Conservation (phyloP, 768 basidiomycete species). For the Roridomyces roridus region DNA sequence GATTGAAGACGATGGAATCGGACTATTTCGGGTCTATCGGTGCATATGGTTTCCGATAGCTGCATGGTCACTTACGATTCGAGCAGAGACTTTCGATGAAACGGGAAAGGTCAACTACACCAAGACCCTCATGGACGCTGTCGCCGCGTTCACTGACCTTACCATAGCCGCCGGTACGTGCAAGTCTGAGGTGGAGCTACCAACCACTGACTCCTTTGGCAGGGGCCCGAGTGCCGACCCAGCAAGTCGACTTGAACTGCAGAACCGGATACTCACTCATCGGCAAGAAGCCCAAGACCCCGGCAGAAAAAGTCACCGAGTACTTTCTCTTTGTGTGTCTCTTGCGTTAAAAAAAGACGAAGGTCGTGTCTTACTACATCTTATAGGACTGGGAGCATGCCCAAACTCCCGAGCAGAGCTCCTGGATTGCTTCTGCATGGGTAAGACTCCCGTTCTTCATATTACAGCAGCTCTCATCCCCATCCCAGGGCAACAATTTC, state of each 20-base stretch:
- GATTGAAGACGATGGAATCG: slow-evolving; percentile 52
- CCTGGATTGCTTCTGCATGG: slow-evolving; percentile 68
- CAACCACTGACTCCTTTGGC: too few relatives aligned
- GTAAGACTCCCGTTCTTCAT: slow-evolving; percentile 35
- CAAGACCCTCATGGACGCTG: slow-evolving; percentile 47
- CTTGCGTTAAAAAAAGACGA: background rate
- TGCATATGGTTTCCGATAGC: too few relatives aligned
- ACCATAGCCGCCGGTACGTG: slow-evolving; percentile 53
- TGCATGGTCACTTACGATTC: too few relatives aligned
- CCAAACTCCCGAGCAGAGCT: slow-evolving; percentile 67
- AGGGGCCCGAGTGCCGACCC: slow-evolving; percentile 48
- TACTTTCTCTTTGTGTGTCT: slow-evolving; percentile 41
- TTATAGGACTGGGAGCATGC: slow-evolving; percentile 56
- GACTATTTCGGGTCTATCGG: slow-evolving; percentile 50
- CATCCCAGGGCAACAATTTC: slow-evolving; percentile 69
- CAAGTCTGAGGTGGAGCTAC: background rate
- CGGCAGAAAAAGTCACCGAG: slow-evolving; percentile 58
- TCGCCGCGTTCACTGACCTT: slow-evolving; percentile 46
- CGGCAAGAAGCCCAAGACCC: slow-evolving; percentile 49
- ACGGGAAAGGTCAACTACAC: slow-evolving; percentile 55
- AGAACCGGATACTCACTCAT: slow-evolving; percentile 59
- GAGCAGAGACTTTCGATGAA: slow-evolving; percentile 52
- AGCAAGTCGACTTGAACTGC: slow-evolving; percentile 61
- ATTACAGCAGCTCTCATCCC: background rate
- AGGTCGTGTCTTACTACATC: too few relatives aligned